Percentiles rank a stretch among this genome's conserved stretches.
Evolutionary conservation across 169 alveolate genomes (phyloP).

Genomic region (Cystoisospora suis): DNA sequence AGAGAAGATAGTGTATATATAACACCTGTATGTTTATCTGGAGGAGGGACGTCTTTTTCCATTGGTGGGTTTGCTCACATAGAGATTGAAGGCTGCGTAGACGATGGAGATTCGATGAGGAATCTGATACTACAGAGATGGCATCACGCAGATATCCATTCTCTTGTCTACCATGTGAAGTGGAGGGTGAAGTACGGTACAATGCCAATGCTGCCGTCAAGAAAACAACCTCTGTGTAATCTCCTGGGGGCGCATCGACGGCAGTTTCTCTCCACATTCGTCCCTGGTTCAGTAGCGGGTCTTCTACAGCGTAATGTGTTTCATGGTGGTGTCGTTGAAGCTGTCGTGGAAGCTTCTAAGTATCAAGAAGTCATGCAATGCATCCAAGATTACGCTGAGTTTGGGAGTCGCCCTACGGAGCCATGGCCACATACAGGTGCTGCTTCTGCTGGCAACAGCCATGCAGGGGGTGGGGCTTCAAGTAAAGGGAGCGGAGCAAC

Average conservation of each 20-base stretch:
- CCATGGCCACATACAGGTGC: constrained; percentile 39
- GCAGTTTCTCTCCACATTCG: not conserved
- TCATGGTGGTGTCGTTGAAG: constrained; percentile 24
- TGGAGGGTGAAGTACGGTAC: constrained; percentile 56
- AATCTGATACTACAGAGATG: not conserved
- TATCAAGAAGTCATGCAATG: constrained; percentile 46
- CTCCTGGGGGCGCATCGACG: constrained; percentile 44
- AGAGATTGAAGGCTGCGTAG: constrained; percentile 2
- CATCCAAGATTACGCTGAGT: constrained; percentile 51
- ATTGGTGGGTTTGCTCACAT: constrained; percentile 55
- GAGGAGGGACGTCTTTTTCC: constrained; percentile 63
- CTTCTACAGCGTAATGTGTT: not conserved
- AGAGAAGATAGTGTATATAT: too few relatives aligned
- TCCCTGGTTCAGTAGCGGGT: not conserved
- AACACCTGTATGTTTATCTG: constrained; percentile 48
- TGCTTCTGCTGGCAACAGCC: not conserved
- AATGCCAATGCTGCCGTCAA: constrained; percentile 66
- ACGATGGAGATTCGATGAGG: constrained; percentile 12
- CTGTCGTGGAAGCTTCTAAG: constrained; percentile 42
- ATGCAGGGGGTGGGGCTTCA: not conserved
- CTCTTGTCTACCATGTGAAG: constrained; percentile 30
- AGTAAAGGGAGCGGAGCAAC: not conserved
- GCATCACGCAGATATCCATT: not conserved
- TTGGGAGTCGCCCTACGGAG: constrained; percentile 62
- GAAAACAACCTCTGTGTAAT: constrained; percentile 64